Conservation (phyloP, 2,329 filamentous ascomycete species). For the Shiraia bambusicola region DNA sequence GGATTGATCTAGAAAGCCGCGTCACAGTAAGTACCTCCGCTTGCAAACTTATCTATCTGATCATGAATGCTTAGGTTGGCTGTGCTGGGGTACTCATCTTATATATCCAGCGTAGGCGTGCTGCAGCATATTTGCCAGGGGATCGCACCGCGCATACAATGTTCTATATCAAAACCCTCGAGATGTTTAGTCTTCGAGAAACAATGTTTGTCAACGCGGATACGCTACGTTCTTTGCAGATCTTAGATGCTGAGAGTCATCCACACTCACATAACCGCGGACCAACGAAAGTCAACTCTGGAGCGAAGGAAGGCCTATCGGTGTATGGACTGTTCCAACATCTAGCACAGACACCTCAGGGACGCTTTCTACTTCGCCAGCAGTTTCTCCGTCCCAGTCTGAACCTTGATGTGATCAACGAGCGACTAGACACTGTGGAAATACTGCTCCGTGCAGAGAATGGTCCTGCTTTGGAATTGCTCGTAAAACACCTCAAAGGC, state of each 20-base stretch:
- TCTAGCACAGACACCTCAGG: slow-evolving; percentile 76
- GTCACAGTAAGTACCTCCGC: slow-evolving; percentile 57
- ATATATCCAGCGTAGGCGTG: slow-evolving; percentile 70
- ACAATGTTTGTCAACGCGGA: slow-evolving; percentile 79
- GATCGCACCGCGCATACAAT: slow-evolving; percentile 56
- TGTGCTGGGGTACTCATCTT: slow-evolving; percentile 86
- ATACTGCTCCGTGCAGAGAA: slow-evolving; percentile 71
- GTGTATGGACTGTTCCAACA: slow-evolving; percentile 80
- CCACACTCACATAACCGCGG: slow-evolving; percentile 79
- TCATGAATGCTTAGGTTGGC: slow-evolving; percentile 58
- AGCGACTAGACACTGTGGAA: slow-evolving; percentile 70
- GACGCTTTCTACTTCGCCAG: slow-evolving; percentile 71
- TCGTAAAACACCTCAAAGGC: slow-evolving; percentile 65
- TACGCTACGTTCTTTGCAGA: slow-evolving; percentile 78
- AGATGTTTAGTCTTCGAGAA: slow-evolving; percentile 71
- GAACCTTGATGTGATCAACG: slow-evolving; percentile 66
- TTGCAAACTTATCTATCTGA: not conserved
- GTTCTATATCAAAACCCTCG: slow-evolving; percentile 64
- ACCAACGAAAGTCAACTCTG: slow-evolving; percentile 60
- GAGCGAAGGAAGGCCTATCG: slow-evolving; percentile 77
- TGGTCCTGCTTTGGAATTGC: slow-evolving; percentile 53
- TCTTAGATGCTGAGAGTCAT: slow-evolving; percentile 79
- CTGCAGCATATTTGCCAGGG: slow-evolving; percentile 63
- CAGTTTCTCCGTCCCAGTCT: slow-evolving; percentile 78
- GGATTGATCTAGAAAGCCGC: slow-evolving; percentile 71